Base-by-base conservation (phyloP, 805 yeast species). In the Metschnikowia bowlesiae region DNA sequence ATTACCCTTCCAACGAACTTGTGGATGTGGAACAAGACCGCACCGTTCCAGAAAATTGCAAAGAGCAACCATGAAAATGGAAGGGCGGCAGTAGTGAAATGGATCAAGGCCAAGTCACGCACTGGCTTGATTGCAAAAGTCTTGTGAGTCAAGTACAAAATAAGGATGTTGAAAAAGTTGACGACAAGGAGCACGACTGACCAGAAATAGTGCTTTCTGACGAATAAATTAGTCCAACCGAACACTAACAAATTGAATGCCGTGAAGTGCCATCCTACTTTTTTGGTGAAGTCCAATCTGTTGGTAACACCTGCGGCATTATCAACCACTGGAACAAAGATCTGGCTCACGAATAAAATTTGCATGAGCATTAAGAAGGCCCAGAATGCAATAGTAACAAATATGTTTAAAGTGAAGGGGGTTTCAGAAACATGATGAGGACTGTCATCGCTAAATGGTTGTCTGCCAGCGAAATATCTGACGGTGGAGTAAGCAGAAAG, bases 21-120 rank as follows among this genome's bases (percentile, higher is more conserved):
- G 58, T 79, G 77, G 49, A 85, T 79, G 53, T 84, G 86, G 69
- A 84, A 79, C 63, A 85, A 64, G 30, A 84, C 85, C 1, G 95
- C 90, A 42, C 95, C 95, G 62, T 85, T 86, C 96, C 96, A 89
- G 73, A 87, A 85, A 36, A 88, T 63, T 26, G 83, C 84, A 61
- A 82, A 86, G 51, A 85, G 63, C 35, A 84, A 68, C 96, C 96
- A 89, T 32, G 86, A 74, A 49, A 86, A 65, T 11, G 96, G 95
- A 59, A 87, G 57, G 0, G 91, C 88, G 8, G 82, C 77, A 11
- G 77, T 75, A 13, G 92, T 78, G 56, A 83, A 67, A 67, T 89
- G 95, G 46, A 86, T 71, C 36, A 81, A 66, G 31, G 82, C 54
- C 79, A 84, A 83, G 52, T 73, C 74, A 48, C 69, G 53, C 44